Conservation (phyloP, 2,329 filamentous ascomycete genomes). For the Verticillium nonalfalfae region DNA sequence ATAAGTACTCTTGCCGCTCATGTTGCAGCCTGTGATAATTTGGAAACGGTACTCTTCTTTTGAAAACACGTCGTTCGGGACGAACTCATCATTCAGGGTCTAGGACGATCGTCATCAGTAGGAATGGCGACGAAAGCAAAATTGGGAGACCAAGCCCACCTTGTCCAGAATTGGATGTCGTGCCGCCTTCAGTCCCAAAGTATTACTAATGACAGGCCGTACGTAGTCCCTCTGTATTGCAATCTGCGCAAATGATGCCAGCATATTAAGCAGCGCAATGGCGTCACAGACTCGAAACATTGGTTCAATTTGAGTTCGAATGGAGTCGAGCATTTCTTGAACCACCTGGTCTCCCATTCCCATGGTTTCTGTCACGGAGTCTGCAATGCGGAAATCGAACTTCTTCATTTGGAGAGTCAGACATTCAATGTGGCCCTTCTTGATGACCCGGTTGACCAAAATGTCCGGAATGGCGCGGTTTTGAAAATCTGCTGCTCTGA, state of each 20-base stretch:
- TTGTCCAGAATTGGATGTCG: conserved; percentile 77
- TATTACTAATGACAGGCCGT: conserved; percentile 61
- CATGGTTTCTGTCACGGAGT: conserved; percentile 79
- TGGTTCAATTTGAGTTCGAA: conserved; percentile 63
- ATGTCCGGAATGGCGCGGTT: conserved; percentile 52
- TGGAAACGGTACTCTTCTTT: conserved; percentile 78
- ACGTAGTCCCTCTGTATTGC: conserved; percentile 55
- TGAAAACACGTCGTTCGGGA: conserved; percentile 88
- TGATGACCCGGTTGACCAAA: conserved; percentile 72
- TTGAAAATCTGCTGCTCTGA: conserved; percentile 58
- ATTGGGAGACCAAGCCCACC: conserved; percentile 18
- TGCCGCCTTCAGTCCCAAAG: conserved; percentile 65
- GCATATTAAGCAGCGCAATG: conserved; percentile 82
- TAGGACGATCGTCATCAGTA: not conserved
- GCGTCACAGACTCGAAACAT: conserved; percentile 84
- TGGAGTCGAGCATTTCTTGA: conserved; percentile 61
- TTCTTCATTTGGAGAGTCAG: conserved; percentile 83
- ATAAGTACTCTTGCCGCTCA: conserved; percentile 97
- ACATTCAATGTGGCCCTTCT: conserved; percentile 75
- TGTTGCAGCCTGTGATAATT: conserved; percentile 92
- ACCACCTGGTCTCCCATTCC: conserved; percentile 75
- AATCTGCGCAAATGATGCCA: conserved; percentile 69
- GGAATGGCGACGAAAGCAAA: not conserved
- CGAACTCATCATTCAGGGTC: conserved; percentile 46
- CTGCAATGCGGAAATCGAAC: conserved; percentile 67